Conservation (phyloP, 1,284 basidiomycete species). For the Cryptococcus deneoformans region DNA sequence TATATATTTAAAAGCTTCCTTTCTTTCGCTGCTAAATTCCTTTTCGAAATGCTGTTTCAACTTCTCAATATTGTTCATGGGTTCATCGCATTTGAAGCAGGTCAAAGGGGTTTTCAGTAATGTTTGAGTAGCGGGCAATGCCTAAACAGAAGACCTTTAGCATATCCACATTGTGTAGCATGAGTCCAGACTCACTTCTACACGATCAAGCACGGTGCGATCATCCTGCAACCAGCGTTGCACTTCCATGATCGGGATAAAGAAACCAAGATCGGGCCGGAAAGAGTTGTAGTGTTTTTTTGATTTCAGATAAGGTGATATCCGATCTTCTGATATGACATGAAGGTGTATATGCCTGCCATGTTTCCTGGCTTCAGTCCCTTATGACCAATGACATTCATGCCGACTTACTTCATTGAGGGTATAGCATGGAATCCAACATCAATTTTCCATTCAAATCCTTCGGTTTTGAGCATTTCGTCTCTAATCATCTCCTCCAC, state of each 20-base stretch:
- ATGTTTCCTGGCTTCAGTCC: neutral
- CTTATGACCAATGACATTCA: neutral
- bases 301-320: constrained; percentile 70
- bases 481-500: constrained; percentile 64
- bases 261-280: constrained; percentile 81
- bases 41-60: constrained; percentile 58
- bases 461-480: constrained; percentile 76
- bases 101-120: constrained; percentile 64
- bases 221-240: constrained; percentile 66
- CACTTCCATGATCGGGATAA: constrained; percentile 72
- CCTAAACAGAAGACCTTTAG: constrained; percentile 26
- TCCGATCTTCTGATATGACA: constrained; percentile 78
- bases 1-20: constrained; percentile 45
- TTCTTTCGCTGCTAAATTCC: constrained; percentile 20
- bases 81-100: constrained; percentile 65
- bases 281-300: constrained; percentile 98
- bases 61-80: constrained; percentile 68
- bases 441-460: constrained; percentile 76
- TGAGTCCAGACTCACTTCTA: constrained; percentile 42
- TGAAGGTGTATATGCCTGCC: constrained; percentile 80
- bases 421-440: constrained; percentile 83
- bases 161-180: neutral
- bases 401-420: constrained; percentile 53
- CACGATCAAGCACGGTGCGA: constrained; percentile 17
- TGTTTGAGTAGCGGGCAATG: constrained; percentile 56